Evolutionary conservation across 2,329 filamentous ascomycete genomes (phyloP), one percentile per base, ranked within the genome.

Genomic region (Trichoderma sp.): DNA sequence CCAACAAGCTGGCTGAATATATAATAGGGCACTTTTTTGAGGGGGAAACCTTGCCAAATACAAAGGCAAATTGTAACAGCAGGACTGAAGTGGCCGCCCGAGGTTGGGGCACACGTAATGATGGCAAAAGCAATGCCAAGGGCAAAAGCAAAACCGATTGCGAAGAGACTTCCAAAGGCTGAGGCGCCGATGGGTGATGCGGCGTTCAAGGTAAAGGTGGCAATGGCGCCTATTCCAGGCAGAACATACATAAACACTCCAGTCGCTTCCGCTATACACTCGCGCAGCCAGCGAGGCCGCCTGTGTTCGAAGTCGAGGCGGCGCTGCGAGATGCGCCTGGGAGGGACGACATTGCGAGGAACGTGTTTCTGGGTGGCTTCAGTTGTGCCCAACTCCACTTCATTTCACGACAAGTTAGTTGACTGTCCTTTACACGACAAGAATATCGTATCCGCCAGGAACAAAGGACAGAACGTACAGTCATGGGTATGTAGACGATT

Each of bases 41-140:
- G 86, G 0, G 86, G 86, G 71, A 88, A 89, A 3, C 84, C 86
- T 77, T 87, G 84, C 85, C 84, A 89, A 14, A 82, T 69, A 4
- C 80, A 79, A 71, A 83, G 78, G 46, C 78, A 79, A 13, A 84
- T 76, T 0, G 83, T 85, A 56, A 85, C 80, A 16, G 81, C 83
- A 4, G 84, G 84, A 71, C 86, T 86, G 74, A 87, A 86, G 71
- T 87, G 85, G 1, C 83, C 86, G 68, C 87, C 86, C 6, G 82
- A 85, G 1, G 82, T 84, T 1, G 84, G 77, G 6, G 80, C 86
- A 71, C 84, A 87, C 43, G 82, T 84, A 66, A 87, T 86, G 75
- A 88, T 86, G 55, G 86, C 86, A 71, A 87, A 86, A 16, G 85
- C 83, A 73, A 88, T 87, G 4, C 86, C 86, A 18, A 88, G 74